These are phyloP conservation scores for Pistacia vera DNA, from an alignment of 345 rosid genomes.

Conservation along the genomic window DNA sequence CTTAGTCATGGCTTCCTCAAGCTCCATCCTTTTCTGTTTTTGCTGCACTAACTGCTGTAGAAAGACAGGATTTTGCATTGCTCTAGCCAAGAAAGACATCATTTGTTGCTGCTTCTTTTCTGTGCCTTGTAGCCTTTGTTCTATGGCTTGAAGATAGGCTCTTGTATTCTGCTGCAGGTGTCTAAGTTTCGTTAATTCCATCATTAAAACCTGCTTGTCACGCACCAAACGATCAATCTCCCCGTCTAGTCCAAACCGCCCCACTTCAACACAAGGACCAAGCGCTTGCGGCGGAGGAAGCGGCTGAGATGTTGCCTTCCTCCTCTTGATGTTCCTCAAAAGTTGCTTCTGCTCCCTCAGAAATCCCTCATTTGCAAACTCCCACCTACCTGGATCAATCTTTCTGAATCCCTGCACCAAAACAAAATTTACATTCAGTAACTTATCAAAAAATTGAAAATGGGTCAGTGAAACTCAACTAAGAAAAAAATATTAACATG, in stretches of 20 bases:
- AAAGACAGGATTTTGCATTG: constrained; percentile 65
- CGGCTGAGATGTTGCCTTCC: constrained; percentile 46
- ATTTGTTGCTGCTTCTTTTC: constrained; percentile 83
- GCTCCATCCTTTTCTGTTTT: constrained; percentile 51
- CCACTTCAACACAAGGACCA: constrained; percentile 59
- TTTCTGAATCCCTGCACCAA: constrained; percentile 75
- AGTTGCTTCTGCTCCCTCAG: constrained; percentile 69
- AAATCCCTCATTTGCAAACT: constrained; percentile 85
- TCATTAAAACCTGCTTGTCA: constrained; percentile 57
- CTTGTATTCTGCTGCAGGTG: constrained; percentile 71
- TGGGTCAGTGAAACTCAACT: background rate
- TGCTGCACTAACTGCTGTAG: constrained; percentile 56
- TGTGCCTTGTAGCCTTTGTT: constrained; percentile 63
- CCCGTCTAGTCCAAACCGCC: constrained; percentile 44
- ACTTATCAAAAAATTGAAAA: background rate
- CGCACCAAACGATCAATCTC: constrained; percentile 57
- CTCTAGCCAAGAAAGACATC: constrained; percentile 83
- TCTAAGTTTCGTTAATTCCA: constrained; percentile 68
- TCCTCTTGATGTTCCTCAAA: constrained; percentile 74
- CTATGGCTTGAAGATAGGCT: constrained; percentile 60
- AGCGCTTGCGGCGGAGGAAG: constrained; percentile 33
- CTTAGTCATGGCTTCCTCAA: constrained; percentile 51
- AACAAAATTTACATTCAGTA: background rate
- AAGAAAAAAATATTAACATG: background rate
- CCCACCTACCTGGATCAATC: constrained; percentile 83